These are phyloP conservation scores for Wickerhamomyces ciferrii DNA, from an alignment of 805 yeast species.

Conservation along the genomic window DNA sequence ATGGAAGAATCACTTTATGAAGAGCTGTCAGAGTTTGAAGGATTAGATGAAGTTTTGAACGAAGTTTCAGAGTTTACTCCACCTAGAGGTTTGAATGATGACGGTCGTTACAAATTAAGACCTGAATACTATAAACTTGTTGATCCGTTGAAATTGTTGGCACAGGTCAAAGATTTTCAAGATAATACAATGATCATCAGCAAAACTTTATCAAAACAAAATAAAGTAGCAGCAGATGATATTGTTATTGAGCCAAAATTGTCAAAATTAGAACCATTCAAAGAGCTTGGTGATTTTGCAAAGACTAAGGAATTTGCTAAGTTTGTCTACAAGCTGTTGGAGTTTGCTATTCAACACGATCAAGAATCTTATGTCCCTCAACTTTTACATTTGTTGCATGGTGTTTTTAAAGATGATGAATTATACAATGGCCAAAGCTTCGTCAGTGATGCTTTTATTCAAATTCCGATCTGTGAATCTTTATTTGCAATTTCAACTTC, in stretches of 20 bases:
- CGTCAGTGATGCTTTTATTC: slow-evolving; percentile 39
- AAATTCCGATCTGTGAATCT: slow-evolving; percentile 51
- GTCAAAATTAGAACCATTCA: slow-evolving; percentile 26
- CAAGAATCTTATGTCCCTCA: slow-evolving; percentile 54
- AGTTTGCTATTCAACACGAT: slow-evolving; percentile 41
- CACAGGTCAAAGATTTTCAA: slow-evolving; percentile 41
- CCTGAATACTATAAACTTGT: slow-evolving; percentile 35
- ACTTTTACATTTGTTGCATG: slow-evolving; percentile 66
- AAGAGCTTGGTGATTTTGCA: slow-evolving; percentile 42
- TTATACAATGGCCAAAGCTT: slow-evolving; percentile 32
- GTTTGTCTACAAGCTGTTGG: slow-evolving; percentile 51
- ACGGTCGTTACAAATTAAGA: slow-evolving; percentile 62
- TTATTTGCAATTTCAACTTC: slow-evolving; percentile 47
- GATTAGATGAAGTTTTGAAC: slow-evolving; percentile 51
- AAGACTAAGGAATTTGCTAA: slow-evolving; percentile 50
- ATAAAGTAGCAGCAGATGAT: slow-evolving; percentile 18
- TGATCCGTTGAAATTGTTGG: slow-evolving; percentile 54
- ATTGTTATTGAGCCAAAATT: slow-evolving; percentile 45
- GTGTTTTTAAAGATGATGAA: slow-evolving; percentile 49
- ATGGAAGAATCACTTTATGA: slow-evolving; percentile 34
- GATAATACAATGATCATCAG: slow-evolving; percentile 43
- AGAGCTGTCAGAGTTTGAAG: slow-evolving; percentile 37
- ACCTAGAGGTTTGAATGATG: slow-evolving; percentile 62
- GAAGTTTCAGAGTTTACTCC: slow-evolving; percentile 58
- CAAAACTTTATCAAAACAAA: slow-evolving; percentile 32